Base-by-base conservation (phyloP, 2,329 filamentous ascomycete genomes). In the Aspergillus ustus region DNA sequence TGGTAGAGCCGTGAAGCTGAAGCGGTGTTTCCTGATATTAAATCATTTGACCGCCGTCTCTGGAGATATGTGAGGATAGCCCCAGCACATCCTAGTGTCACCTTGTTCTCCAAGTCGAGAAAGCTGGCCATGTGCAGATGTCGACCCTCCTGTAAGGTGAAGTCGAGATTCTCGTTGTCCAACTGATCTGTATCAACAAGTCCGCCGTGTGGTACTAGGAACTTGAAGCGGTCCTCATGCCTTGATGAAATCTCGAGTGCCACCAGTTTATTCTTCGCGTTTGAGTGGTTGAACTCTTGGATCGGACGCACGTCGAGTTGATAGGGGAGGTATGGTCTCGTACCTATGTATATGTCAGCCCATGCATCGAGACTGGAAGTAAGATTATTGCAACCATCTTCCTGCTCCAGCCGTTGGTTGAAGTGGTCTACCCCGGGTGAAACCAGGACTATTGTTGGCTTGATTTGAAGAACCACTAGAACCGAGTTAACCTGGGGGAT, bases 31-130 rank as follows among this genome's bases (percentile, higher is more conserved):
- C 85, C 84, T 1, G 87, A 85, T 2, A 89, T 78, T 69, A 87
- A 89, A 40, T 87, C 83, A 2, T 85, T 83, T 44, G 87, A 85
- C 71, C 84, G 84, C 67, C 87, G 84, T 56, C 91, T 87, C 68
- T 92, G 87, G 25, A 97, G 76, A 66, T 96, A 91, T 5, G 85
- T 84, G n/a, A 98, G 78, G 2, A 98, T 79, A 28, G 93, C 93
- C n/a, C 93, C 92, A 28, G 90, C 91, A 76, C 95, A 98, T 3
- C 92, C 91, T 52, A 96, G 81, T 80, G 92, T 91, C 13, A 91
- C 73, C 6, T 77, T 81, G 68, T 90, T 94, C 2, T 94, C 89
- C 57, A 95, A 79, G 70, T 96, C 88, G 63, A 96, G 84, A 63
- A 81, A 85, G 1, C 90, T 85, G 3, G 89, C 87, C 8, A 96